Evolutionary conservation across 1,284 basidiomycete species (phyloP), one percentile per base, ranked within the genome.

Genomic region (Austroboletus novae-zelandiae): DNA sequence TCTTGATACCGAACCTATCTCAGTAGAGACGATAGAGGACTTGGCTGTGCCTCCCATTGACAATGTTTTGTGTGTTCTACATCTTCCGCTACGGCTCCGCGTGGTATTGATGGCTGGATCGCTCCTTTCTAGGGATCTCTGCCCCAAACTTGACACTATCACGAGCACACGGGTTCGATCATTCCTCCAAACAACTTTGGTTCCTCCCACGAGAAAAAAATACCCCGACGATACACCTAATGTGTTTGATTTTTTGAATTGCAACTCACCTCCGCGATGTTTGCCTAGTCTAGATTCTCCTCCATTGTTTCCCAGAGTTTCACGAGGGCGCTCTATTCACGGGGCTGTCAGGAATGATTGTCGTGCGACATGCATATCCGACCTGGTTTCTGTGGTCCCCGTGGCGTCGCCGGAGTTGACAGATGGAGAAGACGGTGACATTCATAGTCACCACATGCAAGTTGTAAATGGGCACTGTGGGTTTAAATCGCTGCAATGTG

Each of bases 391-490:
- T 43, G 48, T 58, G 54, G 40, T 66, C 31, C 52, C 47, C 40
- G 42, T 29, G 31, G 65, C 47, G 35, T 52, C 55, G 23, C 59
- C 53, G 5, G 43, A 64, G 32, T 37, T 64, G 35, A 57, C 69
- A 34, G 68, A 71, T 18, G 65, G 74, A 42, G 57, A 67, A 36
- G 75, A 76, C 25, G 66, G 65, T 8, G 74, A 81, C 46, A 45
- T 75, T 5, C 65, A 71, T 23, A 62, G 60, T 30, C 70, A 74
- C 47, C 78, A 80, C 61, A 76, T 86, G 71, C 66, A 73, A 6
- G 59, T 83, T 29, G 74, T 84, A 3, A 71, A 79, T 59, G 83
- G 82, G 17, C 83, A 81, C 81, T 61, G 84, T 85, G 59, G 37
- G 74, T 70, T 37, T 43, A 46, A 35, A 37, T 55, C 13, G 1